Evolutionary conservation across 805 yeast genomes (phyloP), one percentile per base, ranked within the genome.

Genomic region (Phaffomyces antillensis): DNA sequence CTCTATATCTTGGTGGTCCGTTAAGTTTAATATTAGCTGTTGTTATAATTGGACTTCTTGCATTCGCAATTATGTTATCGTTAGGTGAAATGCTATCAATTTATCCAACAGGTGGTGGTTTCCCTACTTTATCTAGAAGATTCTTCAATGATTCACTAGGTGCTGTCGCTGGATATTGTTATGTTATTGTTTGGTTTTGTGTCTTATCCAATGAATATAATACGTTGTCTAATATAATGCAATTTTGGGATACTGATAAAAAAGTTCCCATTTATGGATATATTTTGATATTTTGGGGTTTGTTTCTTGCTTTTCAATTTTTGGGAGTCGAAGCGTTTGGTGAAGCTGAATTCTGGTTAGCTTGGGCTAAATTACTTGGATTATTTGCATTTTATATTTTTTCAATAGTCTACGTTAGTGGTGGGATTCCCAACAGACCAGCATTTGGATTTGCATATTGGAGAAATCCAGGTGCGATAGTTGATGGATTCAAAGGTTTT

Each of bases 141-240:
- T 71, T 72, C 49, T 72, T 76, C 17, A 77, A 76, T 48, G 69
- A 68, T 40, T 79, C 81, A 3, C 67, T 72, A 42, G 82, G 83
- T 28, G 79, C 78, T 4, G 68, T 80, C 0, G 66, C 76, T 15
- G 80, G 81, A 1, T 69, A 79, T 66, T 68, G 63, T 47, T 78
- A 78, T 53, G 76, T 74, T 16, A 73, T 78, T 42, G 68, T 78
- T 31, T 78, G 83, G 83, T 62, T 75, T 37, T 77, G 80, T 5
- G 79, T 75, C 13, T 62, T 77, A 49, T 72, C 79, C 33, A 73
- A 76, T 39, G 83, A 77, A 58, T 77, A 77, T 54, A 77, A 77
- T 49, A 69, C 78, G 1, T 65, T 75, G 30, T 72, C 78, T 1
- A 66, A 78, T 2, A 71, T 76, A 18, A 60, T 76, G 68, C 44